Evolutionary conservation across 352 stramenopile genomes (phyloP), one percentile per base, ranked within the genome.

Genomic region (Saprolegnia parasitica): DNA sequence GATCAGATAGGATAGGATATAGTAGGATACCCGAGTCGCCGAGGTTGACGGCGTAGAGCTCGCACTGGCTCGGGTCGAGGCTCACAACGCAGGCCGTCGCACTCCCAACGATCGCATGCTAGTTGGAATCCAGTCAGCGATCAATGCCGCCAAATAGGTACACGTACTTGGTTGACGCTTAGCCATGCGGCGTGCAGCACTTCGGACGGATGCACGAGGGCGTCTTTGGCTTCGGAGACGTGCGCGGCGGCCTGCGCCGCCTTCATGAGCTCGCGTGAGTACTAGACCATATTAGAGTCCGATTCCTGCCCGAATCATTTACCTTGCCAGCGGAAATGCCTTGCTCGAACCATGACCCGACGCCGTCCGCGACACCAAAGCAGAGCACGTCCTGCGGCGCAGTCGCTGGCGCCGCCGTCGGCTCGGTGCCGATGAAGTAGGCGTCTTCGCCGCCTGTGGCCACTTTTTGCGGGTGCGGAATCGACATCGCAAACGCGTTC

Each of bases 341-440:
- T 58, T 97, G 96, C 73, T 98, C 88, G 71, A 96, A 93, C 96
- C 96, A 99, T 56, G 87, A 97, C 10, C 96, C 96, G 1, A 99
- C 95, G 46, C 96, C 96, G 79, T 99, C 96, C 6, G 93, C 91
- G 24, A 99, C 93, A 39, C 95, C 95, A 71, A 98, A 84, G 46
- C 96, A 96, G 23, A 96, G 81, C 16, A 98, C 83, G 50, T 93
- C 81, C 6, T 86, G 45, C 23, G 42, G 23, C 65, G 37, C 64
- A 56, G 46, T 81, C 78, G 29, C 29, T 35, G 37, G 81, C 81
- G 56, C 84, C 78, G 16, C 86, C 71, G 54, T 82, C 77, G 8
- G 95, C 13, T 15, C 73, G 0, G 83, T 79, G n/a, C 88, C 83
- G 6, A 97, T 72, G 78, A 98, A 99, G 76, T 96, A 90, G 20